Evolutionary conservation across 495 filamentous ascomycete species (phyloP).

Genomic region (Penicillium paradoxum): DNA sequence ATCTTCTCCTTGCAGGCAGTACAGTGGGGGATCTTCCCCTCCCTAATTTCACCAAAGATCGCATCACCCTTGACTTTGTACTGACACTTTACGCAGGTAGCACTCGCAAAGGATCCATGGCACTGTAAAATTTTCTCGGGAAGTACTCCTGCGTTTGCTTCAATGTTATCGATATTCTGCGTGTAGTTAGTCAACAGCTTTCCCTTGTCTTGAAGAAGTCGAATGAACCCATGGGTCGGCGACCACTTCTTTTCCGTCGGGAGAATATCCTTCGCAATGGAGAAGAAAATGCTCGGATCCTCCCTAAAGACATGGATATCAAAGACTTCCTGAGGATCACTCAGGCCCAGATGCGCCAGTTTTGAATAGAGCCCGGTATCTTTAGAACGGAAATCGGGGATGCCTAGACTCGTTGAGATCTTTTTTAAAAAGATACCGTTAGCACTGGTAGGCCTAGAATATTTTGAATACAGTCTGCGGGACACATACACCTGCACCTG

Average conservation of each 20-base stretch:
- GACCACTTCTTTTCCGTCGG: constrained; percentile 69
- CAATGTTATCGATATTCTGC: constrained; percentile 98
- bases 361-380: constrained; percentile 66
- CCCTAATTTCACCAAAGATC: constrained; percentile 74
- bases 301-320: constrained; percentile 81
- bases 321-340: constrained; percentile 91
- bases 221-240: constrained; percentile 92
- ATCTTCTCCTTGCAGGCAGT: constrained; percentile 36
- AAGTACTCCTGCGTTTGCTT: constrained; percentile 76
- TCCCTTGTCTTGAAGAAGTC: constrained; percentile 82
- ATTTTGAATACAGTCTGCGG: background rate
- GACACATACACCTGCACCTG: constrained; percentile 71
- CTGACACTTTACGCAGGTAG: constrained; percentile 80
- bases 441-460: background rate
- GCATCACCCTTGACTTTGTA: constrained; percentile 67
- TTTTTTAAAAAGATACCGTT: constrained; percentile 19
- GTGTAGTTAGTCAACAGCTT: constrained; percentile 96
- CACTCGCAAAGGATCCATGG: constrained; percentile 91
- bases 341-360: constrained; percentile 67
- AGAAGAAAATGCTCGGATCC: constrained; percentile 89
- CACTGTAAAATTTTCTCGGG: constrained; percentile 89
- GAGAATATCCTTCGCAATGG: constrained; percentile 83
- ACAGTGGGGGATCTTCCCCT: constrained; percentile 61
- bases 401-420: constrained; percentile 71
- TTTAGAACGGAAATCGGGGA: constrained; percentile 66